Evolutionary conservation across 768 basidiomycete genomes (phyloP), one percentile per base, ranked within the genome.

Genomic region (Kockovaella imperatae): DNA sequence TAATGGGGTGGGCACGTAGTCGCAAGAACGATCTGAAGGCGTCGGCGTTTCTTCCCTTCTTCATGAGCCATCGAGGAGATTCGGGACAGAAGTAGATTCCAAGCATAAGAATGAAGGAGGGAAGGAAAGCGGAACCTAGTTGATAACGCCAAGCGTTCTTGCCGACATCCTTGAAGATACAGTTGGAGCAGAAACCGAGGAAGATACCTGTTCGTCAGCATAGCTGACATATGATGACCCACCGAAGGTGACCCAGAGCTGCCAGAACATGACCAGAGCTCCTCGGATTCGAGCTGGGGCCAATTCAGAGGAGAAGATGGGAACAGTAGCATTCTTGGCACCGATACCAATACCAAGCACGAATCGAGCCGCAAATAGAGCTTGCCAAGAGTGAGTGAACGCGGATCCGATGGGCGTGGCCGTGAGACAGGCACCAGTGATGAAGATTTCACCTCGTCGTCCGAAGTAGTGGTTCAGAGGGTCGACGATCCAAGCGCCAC

Each of bases 211-310:
- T 20, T 57, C 36, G 51, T 64, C 51, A 18, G 51, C 52, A 21
- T 38, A 10, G 24, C 6, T 44, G 42, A n/a, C 23, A n/a, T n/a
- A 23, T 4, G 10, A 13, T 15, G 13, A 52, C 54, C 42, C 32
- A 55, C 57, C 56, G 17, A 42, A 45, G 17, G 39, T 48, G 34
- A 61, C 56, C 74, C 74, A 75, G 0, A 75, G 64, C 40, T 75
- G 75, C 88, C 90, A 93, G 67, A 80, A 84, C 88, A 91, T 91
- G 52, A 89, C 87, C 25, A 93, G 79, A 3, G 83, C 88, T 48
- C 89, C 90, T 60, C 91, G 81, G 48, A 95, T 86, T n/a, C 73
- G 72, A 0, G 88, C 81, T 0, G 91, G 91, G 0, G 83, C 75
- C 59, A 84, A 82, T 70, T 96, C 85, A 1, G 84, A 82, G 0